Evolutionary conservation across 176 grass and related monocot species (phyloP), one percentile per base, ranked within the genome.

Genomic region (Juncus effusus): DNA sequence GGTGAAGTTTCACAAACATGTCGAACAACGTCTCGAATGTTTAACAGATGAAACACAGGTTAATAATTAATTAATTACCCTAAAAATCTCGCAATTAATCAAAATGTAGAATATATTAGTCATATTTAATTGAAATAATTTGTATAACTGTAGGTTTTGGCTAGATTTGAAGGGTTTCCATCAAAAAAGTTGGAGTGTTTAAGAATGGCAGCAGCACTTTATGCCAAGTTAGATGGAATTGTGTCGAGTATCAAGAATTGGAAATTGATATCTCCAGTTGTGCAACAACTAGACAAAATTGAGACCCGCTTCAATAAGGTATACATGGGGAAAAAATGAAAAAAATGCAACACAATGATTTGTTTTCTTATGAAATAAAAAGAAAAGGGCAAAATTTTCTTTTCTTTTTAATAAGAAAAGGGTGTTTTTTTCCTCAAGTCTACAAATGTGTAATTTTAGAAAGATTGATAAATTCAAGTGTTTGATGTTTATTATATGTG

Each of bases 21-120:
- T 90, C 1, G 82, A 90, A 58, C 79, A 65, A 64, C 54, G 11
- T 50, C 76, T 90, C 35, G 82, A 51, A 70, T 69, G 67, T 19
- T 69, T 90, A 40, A 85, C 82, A 15, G 87, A 90, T 76, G 87
- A 90, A 81, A 79, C 82, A 61, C 87, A 85, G 87, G 86, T 76
- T 67, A 36, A 70, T 55, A 60, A 54, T 7, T 47, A 57, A 45
- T n/a, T 16, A 49, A 19, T 44, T 62, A 0, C 4, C 44, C 4
- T 47, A 47, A 47, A 47, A 5, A 47, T 2, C 44, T 1, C 2
- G 44, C 44, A 47, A 47, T 47, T 5, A 47, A 47, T 47, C 6
- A 47, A 1, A 47, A 2, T 47, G 9, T 9, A 47, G 19, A 1
- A 28, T 28, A 28, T 28, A 28, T 1, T 28, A 28, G 19, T 0